Percentiles rank a stretch among this genome's conserved stretches.
Evolutionary conservation across 2,329 filamentous ascomycete genomes (phyloP).

Genomic region (Aspergillus ustus): DNA sequence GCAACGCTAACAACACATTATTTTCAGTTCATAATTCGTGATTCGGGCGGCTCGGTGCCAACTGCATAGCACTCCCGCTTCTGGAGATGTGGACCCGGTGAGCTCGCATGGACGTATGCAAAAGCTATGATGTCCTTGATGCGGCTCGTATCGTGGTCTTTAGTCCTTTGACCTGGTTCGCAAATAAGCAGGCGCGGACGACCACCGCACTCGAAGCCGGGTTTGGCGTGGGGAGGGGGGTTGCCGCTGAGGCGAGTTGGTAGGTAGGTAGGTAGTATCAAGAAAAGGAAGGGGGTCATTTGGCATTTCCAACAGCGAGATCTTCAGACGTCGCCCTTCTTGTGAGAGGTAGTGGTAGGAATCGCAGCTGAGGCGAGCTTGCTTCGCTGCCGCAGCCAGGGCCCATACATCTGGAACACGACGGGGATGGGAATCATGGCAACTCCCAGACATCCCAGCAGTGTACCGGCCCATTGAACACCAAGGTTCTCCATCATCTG

Average conservation of each 20-base stretch:
- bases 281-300: background rate
- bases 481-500: conserved; percentile 47
- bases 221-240: too few relatives aligned
- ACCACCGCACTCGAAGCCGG: background rate
- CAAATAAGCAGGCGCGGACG: too few relatives aligned
- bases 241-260: background rate
- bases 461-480: conserved; percentile 45
- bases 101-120: background rate
- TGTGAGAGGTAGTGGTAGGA: conserved; percentile 5
- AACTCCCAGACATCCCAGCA: conserved; percentile 42
- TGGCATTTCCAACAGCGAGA: background rate
- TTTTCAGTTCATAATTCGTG: background rate
- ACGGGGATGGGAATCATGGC: conserved; percentile 46
- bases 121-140: background rate
- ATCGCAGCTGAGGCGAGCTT: conserved; percentile 29
- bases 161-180: background rate
- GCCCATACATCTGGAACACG: conserved; percentile 37
- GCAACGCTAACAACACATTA: background rate
- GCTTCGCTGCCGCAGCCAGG: conserved; percentile 34
- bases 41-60: background rate
- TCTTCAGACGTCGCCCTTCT: conserved; percentile 14
- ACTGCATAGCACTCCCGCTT: background rate
- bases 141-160: background rate
- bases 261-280: background rate
- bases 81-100: background rate